These are phyloP conservation scores for Leccinum pachyderme DNA, from an alignment of 1,284 basidiomycete species.

Conservation along the genomic window DNA sequence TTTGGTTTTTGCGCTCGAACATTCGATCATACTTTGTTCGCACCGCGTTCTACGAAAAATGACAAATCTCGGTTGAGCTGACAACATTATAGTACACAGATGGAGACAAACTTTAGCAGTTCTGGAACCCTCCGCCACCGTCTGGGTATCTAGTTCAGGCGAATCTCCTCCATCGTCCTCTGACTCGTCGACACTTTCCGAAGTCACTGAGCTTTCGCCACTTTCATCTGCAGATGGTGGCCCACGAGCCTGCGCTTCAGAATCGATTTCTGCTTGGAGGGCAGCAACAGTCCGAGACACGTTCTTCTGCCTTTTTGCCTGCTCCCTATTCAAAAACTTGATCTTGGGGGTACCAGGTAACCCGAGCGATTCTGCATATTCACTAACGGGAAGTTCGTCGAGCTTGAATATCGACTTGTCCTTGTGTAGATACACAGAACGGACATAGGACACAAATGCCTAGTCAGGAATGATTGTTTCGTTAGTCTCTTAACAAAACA, in stretches of 20 bases:
- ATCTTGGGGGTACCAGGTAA: constrained; percentile 95
- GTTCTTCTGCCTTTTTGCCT: constrained; percentile 77
- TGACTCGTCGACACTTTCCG: constrained; percentile 25
- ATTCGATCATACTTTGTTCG: constrained; percentile 98
- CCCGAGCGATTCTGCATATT: constrained; percentile 88
- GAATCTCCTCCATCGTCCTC: constrained; percentile 14
- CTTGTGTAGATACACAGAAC: constrained; percentile 91
- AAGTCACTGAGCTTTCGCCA: constrained; percentile 26
- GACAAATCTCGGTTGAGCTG: neutral
- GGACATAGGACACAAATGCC: constrained; percentile 96
- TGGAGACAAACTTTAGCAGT: constrained; percentile 33
- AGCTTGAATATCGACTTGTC: constrained; percentile 93
- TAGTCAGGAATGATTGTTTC: constrained; percentile 32
- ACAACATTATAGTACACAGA: neutral
- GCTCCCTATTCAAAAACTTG: constrained; percentile 80
- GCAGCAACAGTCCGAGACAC: constrained; percentile 46
- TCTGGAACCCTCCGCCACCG: constrained; percentile 13
- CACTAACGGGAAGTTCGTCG: constrained; percentile 76
- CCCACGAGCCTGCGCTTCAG: constrained; percentile 25
- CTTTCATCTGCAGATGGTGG: constrained; percentile 31
- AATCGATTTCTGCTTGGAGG: constrained; percentile 37
- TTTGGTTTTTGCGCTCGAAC: constrained; percentile 97
- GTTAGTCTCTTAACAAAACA: constrained; percentile 7
- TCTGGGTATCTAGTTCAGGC: neutral
- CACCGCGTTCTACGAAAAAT: constrained; percentile 41